Conservation (phyloP, 2,329 filamentous ascomycete genomes). For the Pseudophaeomoniella oleicola region DNA sequence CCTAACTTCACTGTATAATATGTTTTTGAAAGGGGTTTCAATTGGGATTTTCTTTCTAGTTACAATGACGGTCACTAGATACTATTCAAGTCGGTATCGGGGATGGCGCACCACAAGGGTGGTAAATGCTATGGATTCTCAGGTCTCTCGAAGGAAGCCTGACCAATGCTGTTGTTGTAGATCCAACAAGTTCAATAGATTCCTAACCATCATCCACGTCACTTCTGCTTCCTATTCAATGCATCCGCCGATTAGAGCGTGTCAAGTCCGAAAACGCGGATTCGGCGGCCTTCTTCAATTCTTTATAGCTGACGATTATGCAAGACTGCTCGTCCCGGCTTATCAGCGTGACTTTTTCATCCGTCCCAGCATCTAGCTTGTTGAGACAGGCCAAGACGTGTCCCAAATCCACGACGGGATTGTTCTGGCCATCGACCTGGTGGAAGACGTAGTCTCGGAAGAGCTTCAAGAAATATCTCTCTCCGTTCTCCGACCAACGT, state of each 20-base stretch:
- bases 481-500: constrained; percentile 81
- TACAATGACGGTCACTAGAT: no score
- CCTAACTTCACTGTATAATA: no score
- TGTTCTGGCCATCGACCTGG: constrained; percentile 73
- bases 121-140: no score
- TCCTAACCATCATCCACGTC: no score
- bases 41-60: no score
- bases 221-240: no score
- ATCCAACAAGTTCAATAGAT: no score
- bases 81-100: no score
- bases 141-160: no score
- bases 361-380: constrained; percentile 78
- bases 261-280: constrained; percentile 45
- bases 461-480: constrained; percentile 82
- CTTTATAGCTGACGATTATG: constrained; percentile 79
- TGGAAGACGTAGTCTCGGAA: constrained; percentile 98
- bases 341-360: constrained; percentile 72
- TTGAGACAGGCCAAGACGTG: constrained; percentile 80
- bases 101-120: no score
- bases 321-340: constrained; percentile 83
- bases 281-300: constrained; percentile 56
- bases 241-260: constrained; percentile 19
- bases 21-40: no score
- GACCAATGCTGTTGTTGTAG: no score
- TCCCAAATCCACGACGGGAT: constrained; percentile 70